A percentile compares a stretch with the other conserved stretches of the same genome.
phyloP scores from a whole-genome alignment of 768 basidiomycete genomes.

The Lactarius tabidus region DNA sequence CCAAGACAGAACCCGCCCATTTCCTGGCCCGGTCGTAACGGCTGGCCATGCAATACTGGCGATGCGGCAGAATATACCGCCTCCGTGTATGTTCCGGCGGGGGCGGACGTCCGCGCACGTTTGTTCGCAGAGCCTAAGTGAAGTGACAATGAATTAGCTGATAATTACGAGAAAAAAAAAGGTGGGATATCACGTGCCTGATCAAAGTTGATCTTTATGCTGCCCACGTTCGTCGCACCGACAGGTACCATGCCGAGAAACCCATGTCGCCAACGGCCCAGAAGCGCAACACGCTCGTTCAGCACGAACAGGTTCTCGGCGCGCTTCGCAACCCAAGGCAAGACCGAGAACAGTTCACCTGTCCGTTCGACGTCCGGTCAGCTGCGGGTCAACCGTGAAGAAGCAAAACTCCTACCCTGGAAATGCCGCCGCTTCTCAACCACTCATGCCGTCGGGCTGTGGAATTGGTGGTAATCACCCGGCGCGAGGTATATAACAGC shows the following conservation, averaged over 20 bases:
- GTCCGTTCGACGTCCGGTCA: not conserved
- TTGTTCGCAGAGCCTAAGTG: conserved; percentile 84
- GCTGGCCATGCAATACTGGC: conserved; percentile 80
- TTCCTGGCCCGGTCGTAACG: conserved; percentile 83
- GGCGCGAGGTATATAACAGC: conserved; percentile 96
- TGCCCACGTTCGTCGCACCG: conserved; percentile 97
- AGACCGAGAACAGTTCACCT: conserved; percentile 95
- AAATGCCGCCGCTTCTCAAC: conserved; percentile 96
- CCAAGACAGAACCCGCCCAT: conserved; percentile 97
- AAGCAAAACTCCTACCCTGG: conserved; percentile 51
- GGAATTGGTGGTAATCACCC: conserved; percentile 98
- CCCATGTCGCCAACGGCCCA: conserved; percentile 92
- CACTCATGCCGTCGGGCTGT: conserved; percentile 94
- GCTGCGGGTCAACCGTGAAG: not conserved
- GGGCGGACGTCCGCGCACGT: conserved; percentile 66
- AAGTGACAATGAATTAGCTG: not conserved
- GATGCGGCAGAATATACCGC: conserved; percentile 88
- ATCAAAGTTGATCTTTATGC: conserved; percentile 95
- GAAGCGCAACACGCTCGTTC: conserved; percentile 95
- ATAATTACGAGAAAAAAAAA: not conserved
- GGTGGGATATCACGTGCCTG: conserved; percentile 41
- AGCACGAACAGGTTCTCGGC: conserved; percentile 91
- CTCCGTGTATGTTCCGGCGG: conserved; percentile 84
- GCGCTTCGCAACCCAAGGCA: conserved; percentile 91
- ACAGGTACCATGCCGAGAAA: conserved; percentile 98